These are phyloP conservation scores for Triangularia verruculosa DNA, from an alignment of 2,329 filamentous ascomycete genomes.

Conservation along the genomic window DNA sequence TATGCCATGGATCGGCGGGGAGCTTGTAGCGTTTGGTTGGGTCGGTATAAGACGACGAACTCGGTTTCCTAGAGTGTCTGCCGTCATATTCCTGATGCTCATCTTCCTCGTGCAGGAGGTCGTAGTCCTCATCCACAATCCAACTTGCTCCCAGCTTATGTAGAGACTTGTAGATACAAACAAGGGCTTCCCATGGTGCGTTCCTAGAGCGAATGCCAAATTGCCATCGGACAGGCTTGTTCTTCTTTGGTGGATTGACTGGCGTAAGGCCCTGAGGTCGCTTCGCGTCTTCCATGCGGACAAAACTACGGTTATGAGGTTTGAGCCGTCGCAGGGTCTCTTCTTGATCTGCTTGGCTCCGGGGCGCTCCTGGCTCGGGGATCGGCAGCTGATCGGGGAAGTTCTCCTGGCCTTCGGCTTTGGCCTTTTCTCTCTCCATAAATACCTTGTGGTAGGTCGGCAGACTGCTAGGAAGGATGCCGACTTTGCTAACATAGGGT, in stretches of 20 bases:
- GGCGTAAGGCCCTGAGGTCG: slow-evolving; percentile 63
- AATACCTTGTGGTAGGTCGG: slow-evolving; percentile 88
- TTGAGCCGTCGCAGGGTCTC: slow-evolving; percentile 78
- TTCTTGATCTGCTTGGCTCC: slow-evolving; percentile 72
- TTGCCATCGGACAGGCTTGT: slow-evolving; percentile 88
- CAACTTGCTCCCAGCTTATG: slow-evolving; percentile 85
- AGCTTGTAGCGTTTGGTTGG: slow-evolving; percentile 68
- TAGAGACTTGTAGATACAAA: slow-evolving; percentile 92
- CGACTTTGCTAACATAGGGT: slow-evolving; percentile 77
- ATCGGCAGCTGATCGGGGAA: slow-evolving; percentile 43
- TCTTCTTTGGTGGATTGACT: slow-evolving; percentile 63
- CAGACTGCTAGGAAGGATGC: slow-evolving; percentile 85
- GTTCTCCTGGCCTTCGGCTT: slow-evolving; percentile 43
- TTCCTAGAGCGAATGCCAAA: slow-evolving; percentile 96
- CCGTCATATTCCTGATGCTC: slow-evolving; percentile 41
- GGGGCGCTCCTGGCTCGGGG: slow-evolving; percentile 48
- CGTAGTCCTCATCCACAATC: slow-evolving; percentile 64
- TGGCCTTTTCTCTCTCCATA: slow-evolving; percentile 68
- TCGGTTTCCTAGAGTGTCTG: slow-evolving; percentile 28
- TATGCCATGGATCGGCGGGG: slow-evolving; percentile 94
- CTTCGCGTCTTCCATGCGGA: slow-evolving; percentile 63
- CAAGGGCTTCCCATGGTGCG: slow-evolving; percentile 86
- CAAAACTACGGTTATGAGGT: slow-evolving; percentile 72
- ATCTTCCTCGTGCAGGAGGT: slow-evolving; percentile 43
- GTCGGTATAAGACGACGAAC: slow-evolving; percentile 41